phyloP scores from a whole-genome alignment of 306 rosid genomes.

The Psophocarpus tetragonolobus region DNA sequence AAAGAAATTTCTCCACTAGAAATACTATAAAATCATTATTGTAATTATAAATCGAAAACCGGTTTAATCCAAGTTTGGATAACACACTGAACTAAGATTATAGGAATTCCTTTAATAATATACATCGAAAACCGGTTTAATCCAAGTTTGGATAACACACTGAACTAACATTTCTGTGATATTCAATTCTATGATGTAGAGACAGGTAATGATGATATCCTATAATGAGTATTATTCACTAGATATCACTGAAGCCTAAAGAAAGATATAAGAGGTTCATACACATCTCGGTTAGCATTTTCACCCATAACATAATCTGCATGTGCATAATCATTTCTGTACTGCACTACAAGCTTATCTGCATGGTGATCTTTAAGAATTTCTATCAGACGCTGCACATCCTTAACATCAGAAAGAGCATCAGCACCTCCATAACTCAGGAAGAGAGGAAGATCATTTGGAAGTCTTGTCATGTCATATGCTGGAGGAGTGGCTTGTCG shows the following conservation, averaged over 20 bases:
- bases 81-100: background rate
- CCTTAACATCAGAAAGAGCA: conserved; percentile 70
- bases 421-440: conserved; percentile 71
- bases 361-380: conserved; percentile 55
- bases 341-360: conserved; percentile 70
- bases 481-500: conserved; percentile 72
- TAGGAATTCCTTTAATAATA: conserved; percentile 14
- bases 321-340: conserved; percentile 75
- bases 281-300: conserved; percentile 65
- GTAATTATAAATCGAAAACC: background rate
- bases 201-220: conserved; percentile 15
- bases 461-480: conserved; percentile 67
- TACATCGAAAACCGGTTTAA: background rate
- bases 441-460: conserved; percentile 68
- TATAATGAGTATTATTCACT: conserved; percentile 20
- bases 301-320: conserved; percentile 76
- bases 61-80: background rate
- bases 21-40: background rate
- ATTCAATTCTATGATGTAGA: conserved; percentile 14
- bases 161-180: conserved; percentile 26
- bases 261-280: conserved; percentile 78
- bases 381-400: conserved; percentile 54
- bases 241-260: conserved; percentile 53
- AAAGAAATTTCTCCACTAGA: background rate
- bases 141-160: background rate